phyloP scores from a whole-genome alignment of 495 filamentous ascomycete species.

The Penicillium fimorum region DNA sequence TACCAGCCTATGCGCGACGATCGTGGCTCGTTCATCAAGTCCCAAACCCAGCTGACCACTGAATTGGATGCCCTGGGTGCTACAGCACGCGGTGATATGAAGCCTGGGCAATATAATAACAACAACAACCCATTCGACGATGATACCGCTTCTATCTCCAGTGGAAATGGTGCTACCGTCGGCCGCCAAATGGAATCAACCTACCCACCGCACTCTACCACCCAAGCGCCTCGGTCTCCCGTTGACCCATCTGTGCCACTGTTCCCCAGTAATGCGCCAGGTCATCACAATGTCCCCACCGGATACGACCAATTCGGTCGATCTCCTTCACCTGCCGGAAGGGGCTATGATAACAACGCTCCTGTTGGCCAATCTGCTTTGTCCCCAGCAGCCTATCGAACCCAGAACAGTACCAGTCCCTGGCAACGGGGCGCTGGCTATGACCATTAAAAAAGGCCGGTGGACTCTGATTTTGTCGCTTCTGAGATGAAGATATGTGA shows the following conservation, averaged over 20 bases:
- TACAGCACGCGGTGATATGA: constrained; percentile 83
- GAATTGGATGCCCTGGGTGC: constrained; percentile 92
- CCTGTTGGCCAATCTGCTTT: constrained; percentile 32
- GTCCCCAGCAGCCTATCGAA: constrained; percentile 37
- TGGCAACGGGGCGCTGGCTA: constrained; percentile 69
- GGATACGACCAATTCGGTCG: constrained; percentile 35
- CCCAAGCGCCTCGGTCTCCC: constrained; percentile 48
- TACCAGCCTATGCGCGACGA: constrained; percentile 98
- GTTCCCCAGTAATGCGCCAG: constrained; percentile 50
- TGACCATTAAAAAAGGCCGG: constrained; percentile 48
- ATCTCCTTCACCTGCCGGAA: constrained; percentile 37
- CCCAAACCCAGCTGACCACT: constrained; percentile 80
- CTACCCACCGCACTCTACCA: constrained; percentile 13
- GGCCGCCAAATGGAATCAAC: constrained; percentile 31
- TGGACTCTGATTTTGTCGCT: constrained; percentile 25
- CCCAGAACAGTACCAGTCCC: constrained; percentile 58
- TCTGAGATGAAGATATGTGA: constrained; percentile 47
- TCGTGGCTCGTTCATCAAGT: constrained; percentile 97
- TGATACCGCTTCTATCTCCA: constrained; percentile 68
- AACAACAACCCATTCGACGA: constrained; percentile 71
- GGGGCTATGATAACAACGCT: constrained; percentile 32
- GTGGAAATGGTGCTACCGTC: constrained; percentile 39
- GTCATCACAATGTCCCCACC: constrained; percentile 35
- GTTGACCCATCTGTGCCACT: constrained; percentile 63
- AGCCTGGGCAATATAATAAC: constrained; percentile 60